phyloP scores from a whole-genome alignment of 2,329 filamentous ascomycete species.

The Cordyceps sp. region DNA sequence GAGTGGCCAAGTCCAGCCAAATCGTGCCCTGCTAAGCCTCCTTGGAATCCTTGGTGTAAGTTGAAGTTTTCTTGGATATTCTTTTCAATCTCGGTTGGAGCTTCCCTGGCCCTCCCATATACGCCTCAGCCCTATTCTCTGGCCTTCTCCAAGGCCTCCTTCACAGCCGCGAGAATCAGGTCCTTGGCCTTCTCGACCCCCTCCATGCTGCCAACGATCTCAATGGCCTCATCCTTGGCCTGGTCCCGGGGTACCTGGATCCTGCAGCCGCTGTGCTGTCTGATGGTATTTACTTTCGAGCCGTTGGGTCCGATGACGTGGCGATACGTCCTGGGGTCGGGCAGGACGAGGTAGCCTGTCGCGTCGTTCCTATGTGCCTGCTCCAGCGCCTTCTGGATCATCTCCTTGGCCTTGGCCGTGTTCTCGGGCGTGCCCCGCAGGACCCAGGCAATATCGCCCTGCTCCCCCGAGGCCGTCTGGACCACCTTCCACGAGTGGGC shows the following conservation, averaged over 20 bases:
- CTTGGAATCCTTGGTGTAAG: too few species aligned
- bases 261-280: conserved; percentile 81
- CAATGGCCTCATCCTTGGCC: conserved; percentile 63
- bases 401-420: conserved; percentile 64
- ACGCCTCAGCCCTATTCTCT: conserved; percentile 14
- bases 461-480: conserved; percentile 40
- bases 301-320: conserved; percentile 81
- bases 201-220: conserved; percentile 64
- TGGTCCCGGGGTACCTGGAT: conserved; percentile 86
- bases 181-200: conserved; percentile 79
- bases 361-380: conserved; percentile 52
- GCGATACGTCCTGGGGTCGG: conserved; percentile 78
- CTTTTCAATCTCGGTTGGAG: too few species aligned
- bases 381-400: conserved; percentile 56
- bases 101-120: too few species aligned
- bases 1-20: too few species aligned
- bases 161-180: conserved; percentile 72
- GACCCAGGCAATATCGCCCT: conserved; percentile 75
- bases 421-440: conserved; percentile 65
- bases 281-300: conserved; percentile 81
- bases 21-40: too few species aligned
- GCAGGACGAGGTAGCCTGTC: conserved; percentile 76
- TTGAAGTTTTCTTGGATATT: too few species aligned
- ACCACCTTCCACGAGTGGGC: conserved; percentile 74
- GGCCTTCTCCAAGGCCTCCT: conserved; percentile 32